Base-by-base conservation (phyloP, 305 asterid species). In the Solanum aculeatissimum region DNA sequence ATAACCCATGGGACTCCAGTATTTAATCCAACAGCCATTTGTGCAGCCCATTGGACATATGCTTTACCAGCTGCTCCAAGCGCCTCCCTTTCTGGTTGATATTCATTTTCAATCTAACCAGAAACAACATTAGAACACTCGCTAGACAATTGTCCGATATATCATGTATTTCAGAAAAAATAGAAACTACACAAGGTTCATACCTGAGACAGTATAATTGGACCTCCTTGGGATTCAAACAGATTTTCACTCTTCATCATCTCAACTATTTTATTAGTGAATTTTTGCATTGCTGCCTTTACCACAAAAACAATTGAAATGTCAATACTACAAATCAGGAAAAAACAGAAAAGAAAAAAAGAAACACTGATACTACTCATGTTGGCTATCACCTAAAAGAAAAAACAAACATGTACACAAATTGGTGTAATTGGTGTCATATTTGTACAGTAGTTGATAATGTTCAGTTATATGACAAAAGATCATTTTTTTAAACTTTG, bases 1-100 rank as follows among this genome's bases (percentile, higher is more conserved):
- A 93, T 93, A 83, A 91, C 77, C 97, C 95, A 92, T 1, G 97
- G 95, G 70, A 93, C 97, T 68, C 95, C 93, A 2, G 97, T 92
- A 47, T 91, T 81, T 71, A 90, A 84, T 81, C 90, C 94, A 71
- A 92, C 92, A 12, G 95, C 95, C 97, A 92, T 91, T 85, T 90
- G 85, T 71, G 93, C 95, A 77, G 95, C 94, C 95, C 95, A 93
- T 43, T 88, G 84, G 83, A 90, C 65, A 75, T 93, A 93, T 75
- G 93, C 89, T 12, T 86, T 81, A 6, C 95, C 95, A 12, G 92
- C 90, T 66, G 87, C 86, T 83, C 94, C 95, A 57, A 91, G 88
- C 5, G 83, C 88, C 85, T 55, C 88, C 68, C 87, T 89, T 69
- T 82, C 86, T 69, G 92, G 88, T 43, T 92, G 95, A 77, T 92